phyloP scores from a whole-genome alignment of 169 alveolate species.

The Plasmodium yoelii region DNA sequence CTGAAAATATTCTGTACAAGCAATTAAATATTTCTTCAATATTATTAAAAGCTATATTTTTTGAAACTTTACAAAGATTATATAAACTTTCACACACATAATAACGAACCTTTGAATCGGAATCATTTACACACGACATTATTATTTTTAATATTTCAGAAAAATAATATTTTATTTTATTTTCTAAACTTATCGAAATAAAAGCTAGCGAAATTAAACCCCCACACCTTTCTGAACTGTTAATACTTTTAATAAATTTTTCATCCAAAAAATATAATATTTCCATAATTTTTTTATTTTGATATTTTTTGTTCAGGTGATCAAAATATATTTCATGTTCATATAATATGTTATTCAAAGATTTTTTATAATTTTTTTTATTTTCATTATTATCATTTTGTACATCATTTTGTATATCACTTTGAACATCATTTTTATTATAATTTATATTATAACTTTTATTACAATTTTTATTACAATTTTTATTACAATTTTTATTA shows the following conservation, averaged over 20 bases:
- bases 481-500: no score
- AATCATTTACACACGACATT: constrained; percentile 76
- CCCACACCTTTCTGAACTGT: constrained; percentile 56
- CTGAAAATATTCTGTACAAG: constrained; percentile 82
- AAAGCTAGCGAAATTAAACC: constrained; percentile 69
- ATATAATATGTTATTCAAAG: constrained; percentile 21
- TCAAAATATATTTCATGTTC: constrained; percentile 41
- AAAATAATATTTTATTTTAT: constrained; percentile 59
- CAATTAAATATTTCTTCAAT: constrained; percentile 83
- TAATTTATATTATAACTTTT: no score
- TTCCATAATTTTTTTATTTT: constrained; percentile 39
- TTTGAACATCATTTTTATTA: no score
- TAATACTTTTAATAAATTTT: constrained; percentile 43
- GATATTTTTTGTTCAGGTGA: constrained; percentile 34
- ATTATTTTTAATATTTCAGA: constrained; percentile 43
- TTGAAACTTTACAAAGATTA: constrained; percentile 80
- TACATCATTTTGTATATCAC: no score
- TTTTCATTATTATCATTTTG: not conserved
- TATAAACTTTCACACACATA: constrained; percentile 86
- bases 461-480: no score
- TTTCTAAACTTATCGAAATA: constrained; percentile 52
- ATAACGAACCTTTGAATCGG: constrained; percentile 83
- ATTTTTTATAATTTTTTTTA: constrained; percentile 19
- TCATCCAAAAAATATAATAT: constrained; percentile 45
- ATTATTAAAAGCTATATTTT: constrained; percentile 37